Evolutionary conservation across 192 early-diverging fungal species (phyloP), one percentile per base, ranked within the genome.

Genomic region (Coemansia sp.): DNA sequence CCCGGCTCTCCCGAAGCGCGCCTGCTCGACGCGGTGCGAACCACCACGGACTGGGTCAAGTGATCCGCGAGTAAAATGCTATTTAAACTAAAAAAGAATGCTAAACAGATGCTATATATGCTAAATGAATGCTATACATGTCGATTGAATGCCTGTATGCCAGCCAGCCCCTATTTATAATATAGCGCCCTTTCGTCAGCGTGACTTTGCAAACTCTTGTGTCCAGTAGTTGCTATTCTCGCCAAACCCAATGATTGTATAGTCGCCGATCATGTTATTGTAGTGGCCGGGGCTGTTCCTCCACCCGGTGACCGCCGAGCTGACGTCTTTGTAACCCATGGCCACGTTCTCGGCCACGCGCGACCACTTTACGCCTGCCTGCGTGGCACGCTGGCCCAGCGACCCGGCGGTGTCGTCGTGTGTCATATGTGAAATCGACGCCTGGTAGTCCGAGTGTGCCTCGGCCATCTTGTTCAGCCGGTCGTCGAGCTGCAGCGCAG

Each of bases 21-120:
- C 57, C 71, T 95, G 29, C 63, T 95, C 35, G 79, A 95, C 20
- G 84, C 93, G 2, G 78, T 97, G 36, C 84, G 86, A 57, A 82
- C 70, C 22, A 92, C 93, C 11, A 78, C 65, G 34, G 85, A 90
- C 25, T 98, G 94, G 94, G 77, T 87, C 10, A 68, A 67, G 58
- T 53, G 5, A 23, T n/a, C 9, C 25, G 39, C 4, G 15, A 41
- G 12, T n/a, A n/a, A n/a, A n/a, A n/a, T n/a, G n/a, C n/a, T n/a
- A n/a, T n/a, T n/a, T n/a, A n/a, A n/a, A n/a, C n/a, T n/a, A n/a
- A n/a, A n/a, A n/a, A n/a, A n/a, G n/a, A n/a, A n/a, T n/a, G n/a
- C n/a, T n/a, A n/a, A n/a, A n/a, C n/a, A n/a, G n/a, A n/a, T n/a
- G n/a, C n/a, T n/a, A n/a, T n/a, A n/a, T n/a, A n/a, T n/a, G n/a